phyloP scores from a whole-genome alignment of 768 basidiomycete genomes.

The Tulasnella sp. region DNA sequence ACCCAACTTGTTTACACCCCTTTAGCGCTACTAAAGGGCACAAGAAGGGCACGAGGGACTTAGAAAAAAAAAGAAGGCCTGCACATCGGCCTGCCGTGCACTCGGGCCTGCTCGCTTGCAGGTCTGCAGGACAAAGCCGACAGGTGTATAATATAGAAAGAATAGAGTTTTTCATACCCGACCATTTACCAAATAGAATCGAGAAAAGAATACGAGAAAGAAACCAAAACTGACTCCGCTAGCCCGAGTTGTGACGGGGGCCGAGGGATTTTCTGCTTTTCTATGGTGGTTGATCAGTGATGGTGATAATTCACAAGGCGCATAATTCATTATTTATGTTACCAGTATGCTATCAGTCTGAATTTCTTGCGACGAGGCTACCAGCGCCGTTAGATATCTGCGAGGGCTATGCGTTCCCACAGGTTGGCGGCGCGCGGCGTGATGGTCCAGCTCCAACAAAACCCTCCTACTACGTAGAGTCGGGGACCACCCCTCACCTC shows the following conservation, averaged over 20 bases:
- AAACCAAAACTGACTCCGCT: background rate
- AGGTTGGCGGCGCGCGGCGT: too few species aligned
- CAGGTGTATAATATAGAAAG: background rate
- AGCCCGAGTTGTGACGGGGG: slow-evolving; percentile 29
- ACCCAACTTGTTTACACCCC: background rate
- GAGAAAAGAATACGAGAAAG: background rate
- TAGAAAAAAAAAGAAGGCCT: background rate
- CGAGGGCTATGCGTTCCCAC: too few species aligned
- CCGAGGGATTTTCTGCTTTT: too few species aligned
- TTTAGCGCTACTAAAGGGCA: too few species aligned
- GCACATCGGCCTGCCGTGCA: background rate
- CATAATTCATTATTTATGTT: too few species aligned
- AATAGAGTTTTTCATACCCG: background rate
- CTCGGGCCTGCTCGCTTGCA: background rate
- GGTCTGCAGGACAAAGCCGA: background rate
- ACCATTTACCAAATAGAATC: background rate
- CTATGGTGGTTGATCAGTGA: too few species aligned
- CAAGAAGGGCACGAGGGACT: background rate
- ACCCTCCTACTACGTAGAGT: too few species aligned
- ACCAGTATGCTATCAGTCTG: too few species aligned
- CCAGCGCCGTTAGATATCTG: too few species aligned
- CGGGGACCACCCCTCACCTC: background rate
- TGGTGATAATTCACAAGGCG: too few species aligned
- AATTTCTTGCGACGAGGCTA: too few species aligned
- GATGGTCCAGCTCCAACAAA: too few species aligned